These are phyloP conservation scores for Neurospora sp. DNA, from an alignment of 495 filamentous ascomycete genomes.

Conservation along the genomic window DNA sequence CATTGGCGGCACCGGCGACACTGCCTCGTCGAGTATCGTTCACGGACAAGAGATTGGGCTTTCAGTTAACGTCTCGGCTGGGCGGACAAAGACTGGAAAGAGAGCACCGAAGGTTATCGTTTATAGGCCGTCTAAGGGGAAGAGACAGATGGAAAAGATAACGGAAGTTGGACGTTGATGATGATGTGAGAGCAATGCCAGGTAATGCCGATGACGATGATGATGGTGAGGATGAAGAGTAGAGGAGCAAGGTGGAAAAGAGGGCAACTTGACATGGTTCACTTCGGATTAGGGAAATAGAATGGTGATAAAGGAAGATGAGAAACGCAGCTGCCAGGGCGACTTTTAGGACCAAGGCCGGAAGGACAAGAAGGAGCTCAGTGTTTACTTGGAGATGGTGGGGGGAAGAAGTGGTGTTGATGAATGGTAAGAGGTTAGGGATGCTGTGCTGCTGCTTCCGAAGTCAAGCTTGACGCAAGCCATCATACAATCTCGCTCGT, in stretches of 20 bases:
- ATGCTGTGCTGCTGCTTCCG: neutral
- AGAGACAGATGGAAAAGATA: neutral
- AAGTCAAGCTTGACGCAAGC: neutral
- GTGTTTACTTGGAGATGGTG: neutral
- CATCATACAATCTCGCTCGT: neutral
- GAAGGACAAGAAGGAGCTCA: neutral
- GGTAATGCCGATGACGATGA: neutral
- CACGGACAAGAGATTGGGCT: neutral
- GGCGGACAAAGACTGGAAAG: neutral
- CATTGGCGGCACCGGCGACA: neutral
- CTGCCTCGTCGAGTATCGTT: neutral
- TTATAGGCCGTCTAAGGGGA: neutral
- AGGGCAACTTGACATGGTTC: neutral
- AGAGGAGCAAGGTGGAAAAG: neutral
- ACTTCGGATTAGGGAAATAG: neutral
- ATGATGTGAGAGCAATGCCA: neutral
- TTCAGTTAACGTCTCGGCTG: neutral
- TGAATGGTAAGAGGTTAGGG: neutral
- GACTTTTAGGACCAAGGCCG: neutral
- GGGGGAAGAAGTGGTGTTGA: neutral
- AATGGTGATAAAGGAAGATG: neutral
- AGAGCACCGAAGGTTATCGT: neutral
- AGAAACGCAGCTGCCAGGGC: neutral
- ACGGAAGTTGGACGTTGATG: neutral
- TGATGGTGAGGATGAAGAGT: neutral